Base-by-base conservation (phyloP, 1,284 basidiomycete species). In the Fomes fomentarius region DNA sequence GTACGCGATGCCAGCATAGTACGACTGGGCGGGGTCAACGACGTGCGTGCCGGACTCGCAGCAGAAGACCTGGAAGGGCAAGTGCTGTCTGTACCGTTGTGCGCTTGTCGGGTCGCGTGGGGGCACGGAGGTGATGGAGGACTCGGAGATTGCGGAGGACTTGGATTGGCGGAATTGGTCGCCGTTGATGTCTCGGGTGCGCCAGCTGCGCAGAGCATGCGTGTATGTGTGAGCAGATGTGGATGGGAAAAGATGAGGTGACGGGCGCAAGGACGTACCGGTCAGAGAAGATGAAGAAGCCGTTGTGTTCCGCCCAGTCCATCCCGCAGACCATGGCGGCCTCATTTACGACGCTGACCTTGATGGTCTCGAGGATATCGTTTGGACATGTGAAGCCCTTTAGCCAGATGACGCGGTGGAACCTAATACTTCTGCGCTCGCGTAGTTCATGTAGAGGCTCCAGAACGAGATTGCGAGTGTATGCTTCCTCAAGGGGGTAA, bases 261-360 rank as follows among this genome's bases (percentile, higher is more conserved):
- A 0, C n/a, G 9, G 9, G 4, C 10, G 10, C 8, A 26, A 22
- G 0, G 21, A 69, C 80, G 52, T 62, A 91, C 92, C 95, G 82
- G 72, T 96, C 95, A 22, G 94, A 96, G 74, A 96, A 97, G 64
- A 97, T 94, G 76, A 96, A 98, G 73, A 94, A 91, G 0, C 94
- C 94, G 63, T 94, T 93, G 69, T 94, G 91, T 71, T 98, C 94
- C 22, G 94, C 94, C 95, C 95, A 98, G 69, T 98, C 95, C 95
- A 97, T 97, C 22, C 94, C 94, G 69, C 95, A 97, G 1, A 96
- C 93, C 93, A 98, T 94, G 1, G 93, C 92, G 0, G 95, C 95
- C 63, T 93, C 85, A 69, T 97, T 98, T 34, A 82, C 81, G 62
- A 91, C 81, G 69, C 90, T 93, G 55, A 97, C 89, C 59, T 94